phyloP scores from a whole-genome alignment of 495 filamentous ascomycete species.

The Ascodesmis nigricans region DNA sequence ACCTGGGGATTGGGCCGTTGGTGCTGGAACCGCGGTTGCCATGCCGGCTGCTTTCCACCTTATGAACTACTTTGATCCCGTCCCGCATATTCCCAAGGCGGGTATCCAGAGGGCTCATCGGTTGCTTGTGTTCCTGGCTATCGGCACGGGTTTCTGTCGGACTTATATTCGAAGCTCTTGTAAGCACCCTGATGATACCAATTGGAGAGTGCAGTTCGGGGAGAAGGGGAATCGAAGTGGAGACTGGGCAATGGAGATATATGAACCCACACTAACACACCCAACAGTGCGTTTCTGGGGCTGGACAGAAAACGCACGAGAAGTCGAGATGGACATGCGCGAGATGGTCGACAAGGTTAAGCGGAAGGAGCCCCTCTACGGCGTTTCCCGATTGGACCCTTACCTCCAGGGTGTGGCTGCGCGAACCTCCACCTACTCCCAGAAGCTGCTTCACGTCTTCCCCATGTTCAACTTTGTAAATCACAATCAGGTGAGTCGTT shows the following conservation, averaged over 20 bases:
- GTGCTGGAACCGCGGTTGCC: conserved; percentile 36
- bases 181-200: conserved; percentile 22
- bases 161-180: conserved; percentile 53
- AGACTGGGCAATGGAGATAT: conserved; percentile 7
- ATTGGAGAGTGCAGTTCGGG: not conserved
- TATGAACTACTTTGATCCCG: conserved; percentile 67
- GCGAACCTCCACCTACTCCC: conserved; percentile 76
- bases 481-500: conserved; percentile 46
- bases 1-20: conserved; percentile 54
- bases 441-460: conserved; percentile 56
- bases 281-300: conserved; percentile 73
- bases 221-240: not conserved
- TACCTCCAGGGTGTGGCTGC: conserved; percentile 87
- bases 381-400: conserved; percentile 47
- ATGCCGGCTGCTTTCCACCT: conserved; percentile 50
- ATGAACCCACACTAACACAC: not conserved
- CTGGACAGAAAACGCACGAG: conserved; percentile 70
- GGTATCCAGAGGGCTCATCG: conserved; percentile 66
- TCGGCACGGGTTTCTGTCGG: conserved; percentile 52
- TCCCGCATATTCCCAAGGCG: conserved; percentile 45
- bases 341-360: conserved; percentile 97
- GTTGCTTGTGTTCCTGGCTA: conserved; percentile 43
- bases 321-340: conserved; percentile 86
- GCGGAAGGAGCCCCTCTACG: conserved; percentile 75
- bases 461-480: conserved; percentile 98